These are phyloP conservation scores for Hippophae gyantsensis DNA, from an alignment of 306 rosid species.

Conservation along the genomic window DNA sequence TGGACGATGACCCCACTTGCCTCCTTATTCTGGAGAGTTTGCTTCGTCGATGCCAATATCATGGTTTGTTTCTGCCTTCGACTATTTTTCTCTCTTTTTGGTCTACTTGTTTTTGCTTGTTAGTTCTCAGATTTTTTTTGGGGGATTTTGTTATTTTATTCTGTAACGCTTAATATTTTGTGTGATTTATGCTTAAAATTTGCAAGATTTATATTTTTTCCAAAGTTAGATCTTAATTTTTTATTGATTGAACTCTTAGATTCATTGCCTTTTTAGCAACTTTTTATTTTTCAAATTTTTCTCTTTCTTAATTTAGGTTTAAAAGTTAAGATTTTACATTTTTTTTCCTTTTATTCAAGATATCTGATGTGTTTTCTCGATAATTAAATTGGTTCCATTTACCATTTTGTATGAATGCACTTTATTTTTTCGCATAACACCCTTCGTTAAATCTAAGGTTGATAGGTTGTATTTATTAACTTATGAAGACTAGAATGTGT, in stretches of 20 bases:
- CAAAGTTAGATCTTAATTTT: neutral
- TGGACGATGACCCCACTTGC: conserved; percentile 86
- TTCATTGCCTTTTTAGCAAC: neutral
- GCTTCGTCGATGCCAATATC: conserved; percentile 83
- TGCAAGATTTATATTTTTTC: neutral
- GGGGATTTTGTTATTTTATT: neutral
- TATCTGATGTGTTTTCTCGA: too few relatives aligned
- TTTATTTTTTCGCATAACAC: too few relatives aligned
- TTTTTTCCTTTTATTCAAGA: too few relatives aligned
- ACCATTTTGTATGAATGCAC: too few relatives aligned
- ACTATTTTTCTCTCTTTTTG: neutral
- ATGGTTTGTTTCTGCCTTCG: conserved; percentile 39
- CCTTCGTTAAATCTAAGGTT: too few relatives aligned
- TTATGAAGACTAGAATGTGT: neutral
- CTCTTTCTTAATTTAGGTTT: neutral
- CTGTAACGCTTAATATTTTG: neutral
- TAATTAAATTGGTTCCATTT: too few relatives aligned
- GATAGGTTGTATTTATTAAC: too few relatives aligned
- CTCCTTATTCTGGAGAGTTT: conserved; percentile 63
- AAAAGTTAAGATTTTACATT: neutral
- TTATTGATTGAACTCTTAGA: conserved; percentile 4
- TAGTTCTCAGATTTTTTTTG: conserved; percentile 8
- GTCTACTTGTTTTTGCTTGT: neutral
- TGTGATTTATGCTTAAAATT: neutral
- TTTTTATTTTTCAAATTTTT: neutral